Base-by-base conservation (phyloP, 2,329 filamentous ascomycete genomes). In the Sordariomycetes sp. region DNA sequence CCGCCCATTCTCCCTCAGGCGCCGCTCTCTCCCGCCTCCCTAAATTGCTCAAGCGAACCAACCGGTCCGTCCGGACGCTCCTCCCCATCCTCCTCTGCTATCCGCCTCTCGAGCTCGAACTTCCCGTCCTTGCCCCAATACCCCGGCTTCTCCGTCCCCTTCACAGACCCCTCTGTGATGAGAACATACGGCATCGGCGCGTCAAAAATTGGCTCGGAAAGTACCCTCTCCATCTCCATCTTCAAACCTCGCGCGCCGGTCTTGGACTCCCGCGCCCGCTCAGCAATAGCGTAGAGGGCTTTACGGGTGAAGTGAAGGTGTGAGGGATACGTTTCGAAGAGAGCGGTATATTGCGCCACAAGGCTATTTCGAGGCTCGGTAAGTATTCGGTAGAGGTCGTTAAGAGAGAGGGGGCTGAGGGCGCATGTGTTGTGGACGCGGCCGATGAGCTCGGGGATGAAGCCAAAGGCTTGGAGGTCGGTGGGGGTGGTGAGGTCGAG, bases 381-480 rank as follows among this genome's bases (percentile, higher is more conserved):
- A 46, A 99, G 79, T 61, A 99, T 94, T 57, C 92, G 86, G 57
- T 93, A 84, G 14, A 99, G 83, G 60, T 86, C 82, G 25, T 77
- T 68, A 16, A 79, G 74, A 1, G 81, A 82, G 1, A 99, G 79
- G 0, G 90, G 86, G 16, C 89, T 87, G 0, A 99, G 81, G 0
- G 94, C 89, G 61, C 90, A 91, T 54, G 91, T 88, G 60, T 96
- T 90, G 57, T 96, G 93, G 54, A 99, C 85, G 20, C 94, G 88
- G n/a, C 94, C 94, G 57, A 97, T 88, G n/a, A 97, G 79, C 72
- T 97, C 92, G 0, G 92, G 92, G 58, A 97, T 97, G 68, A 97
- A 90, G 16, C 92, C 93, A 66, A 91, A 97, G 51, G 80, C 82
- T 70, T 95, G 90, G 1, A 96, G 76, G 65, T 96, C 88, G 12